phyloP scores from a whole-genome alignment of 2,329 filamentous ascomycete species.

The Colletotrichum tofieldiae region DNA sequence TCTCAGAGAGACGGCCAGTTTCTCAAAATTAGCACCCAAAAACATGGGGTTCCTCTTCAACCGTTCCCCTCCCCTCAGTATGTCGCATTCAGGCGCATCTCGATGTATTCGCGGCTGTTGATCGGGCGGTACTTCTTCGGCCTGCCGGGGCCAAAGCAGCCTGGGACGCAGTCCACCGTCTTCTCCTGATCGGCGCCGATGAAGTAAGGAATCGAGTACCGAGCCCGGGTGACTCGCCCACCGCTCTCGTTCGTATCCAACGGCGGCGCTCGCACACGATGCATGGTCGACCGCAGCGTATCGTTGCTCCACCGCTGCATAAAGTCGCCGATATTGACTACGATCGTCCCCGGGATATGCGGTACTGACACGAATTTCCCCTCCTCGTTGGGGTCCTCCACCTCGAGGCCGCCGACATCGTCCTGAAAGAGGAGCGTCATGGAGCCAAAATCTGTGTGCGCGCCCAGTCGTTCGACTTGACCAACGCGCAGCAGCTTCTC shows the following conservation, averaged over 20 bases:
- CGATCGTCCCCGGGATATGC: constrained; percentile 52
- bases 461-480: constrained; percentile 40
- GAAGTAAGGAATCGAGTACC: constrained; percentile 76
- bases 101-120: constrained; percentile 49
- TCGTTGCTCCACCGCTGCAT: constrained; percentile 59
- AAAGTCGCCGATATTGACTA: constrained; percentile 58
- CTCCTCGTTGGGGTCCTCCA: constrained; percentile 55
- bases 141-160: constrained; percentile 58
- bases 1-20: not conserved
- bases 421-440: constrained; percentile 66
- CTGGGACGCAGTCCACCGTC: constrained; percentile 67
- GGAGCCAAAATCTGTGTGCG: constrained; percentile 55
- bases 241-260: constrained; percentile 43
- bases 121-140: constrained; percentile 66
- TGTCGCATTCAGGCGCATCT: constrained; percentile 48
- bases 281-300: constrained; percentile 53
- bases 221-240: constrained; percentile 61
- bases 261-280: constrained; percentile 45
- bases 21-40: too few relatives aligned
- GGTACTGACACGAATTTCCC: constrained; percentile 53
- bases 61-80: constrained; percentile 22
- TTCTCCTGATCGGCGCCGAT: constrained; percentile 64
- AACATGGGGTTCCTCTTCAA: not conserved
- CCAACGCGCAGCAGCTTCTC: constrained; percentile 49
- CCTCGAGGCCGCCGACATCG: constrained; percentile 61